phyloP scores from a whole-genome alignment of 257 asterid species.

The Fraxinus excelsior region DNA sequence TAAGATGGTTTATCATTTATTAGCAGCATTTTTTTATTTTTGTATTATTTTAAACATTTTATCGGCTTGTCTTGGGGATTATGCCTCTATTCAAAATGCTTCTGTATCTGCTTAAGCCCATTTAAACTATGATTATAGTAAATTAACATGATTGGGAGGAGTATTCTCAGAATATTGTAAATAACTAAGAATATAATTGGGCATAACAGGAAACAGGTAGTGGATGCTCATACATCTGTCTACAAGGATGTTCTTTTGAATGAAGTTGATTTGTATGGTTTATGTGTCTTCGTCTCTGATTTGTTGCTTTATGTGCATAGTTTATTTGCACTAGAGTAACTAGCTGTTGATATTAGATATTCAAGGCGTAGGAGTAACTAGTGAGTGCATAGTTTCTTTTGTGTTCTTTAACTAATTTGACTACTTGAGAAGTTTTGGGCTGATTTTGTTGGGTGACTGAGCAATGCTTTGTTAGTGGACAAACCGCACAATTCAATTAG shows the following conservation, averaged over 20 bases:
- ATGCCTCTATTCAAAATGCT: neutral
- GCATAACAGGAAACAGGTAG: neutral
- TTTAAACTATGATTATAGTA: neutral
- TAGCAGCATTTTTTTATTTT: neutral
- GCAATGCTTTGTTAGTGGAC: neutral
- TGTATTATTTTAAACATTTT: neutral
- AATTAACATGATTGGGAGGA: neutral
- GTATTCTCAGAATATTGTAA: neutral
- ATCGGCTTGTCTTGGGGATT: neutral
- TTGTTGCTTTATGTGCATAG: neutral
- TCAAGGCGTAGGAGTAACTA: neutral
- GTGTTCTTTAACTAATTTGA: neutral
- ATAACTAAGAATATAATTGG: neutral
- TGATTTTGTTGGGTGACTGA: neutral
- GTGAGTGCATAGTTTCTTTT: neutral
- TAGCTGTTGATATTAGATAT: neutral
- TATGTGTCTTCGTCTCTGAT: neutral
- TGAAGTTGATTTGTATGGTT: neutral
- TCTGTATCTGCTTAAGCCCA: neutral
- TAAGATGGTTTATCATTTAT: neutral
- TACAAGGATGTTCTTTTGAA: neutral
- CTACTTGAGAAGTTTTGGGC: neutral
- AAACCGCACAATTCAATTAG: neutral
- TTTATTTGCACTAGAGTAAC: neutral
- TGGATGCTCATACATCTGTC: neutral